These are phyloP conservation scores for Claviceps humidiphila DNA, from an alignment of 2,329 filamentous ascomycete species.

Conservation along the genomic window DNA sequence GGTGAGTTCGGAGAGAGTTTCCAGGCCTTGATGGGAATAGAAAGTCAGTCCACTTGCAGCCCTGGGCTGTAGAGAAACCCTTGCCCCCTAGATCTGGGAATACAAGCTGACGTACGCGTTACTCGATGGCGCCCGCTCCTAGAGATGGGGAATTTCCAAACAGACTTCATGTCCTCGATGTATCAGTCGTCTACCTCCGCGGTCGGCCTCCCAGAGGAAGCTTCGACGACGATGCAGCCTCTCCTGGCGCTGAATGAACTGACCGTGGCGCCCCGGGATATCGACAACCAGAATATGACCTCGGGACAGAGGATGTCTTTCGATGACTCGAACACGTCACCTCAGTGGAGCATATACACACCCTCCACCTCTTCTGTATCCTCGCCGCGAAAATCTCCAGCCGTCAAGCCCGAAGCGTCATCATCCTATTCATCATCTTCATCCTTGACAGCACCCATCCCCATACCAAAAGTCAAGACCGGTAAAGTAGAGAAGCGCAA, in stretches of 20 bases:
- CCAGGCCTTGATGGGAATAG: too few species aligned
- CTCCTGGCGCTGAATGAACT: conserved; percentile 21
- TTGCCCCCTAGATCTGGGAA: too few species aligned
- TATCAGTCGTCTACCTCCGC: conserved; percentile 10
- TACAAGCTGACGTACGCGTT: not conserved
- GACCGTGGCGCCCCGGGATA: conserved; percentile 29
- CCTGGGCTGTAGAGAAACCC: too few species aligned
- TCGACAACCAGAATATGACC: conserved; percentile 18
- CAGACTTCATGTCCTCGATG: conserved; percentile 15
- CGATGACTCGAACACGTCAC: conserved; percentile 25
- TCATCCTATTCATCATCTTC: not conserved
- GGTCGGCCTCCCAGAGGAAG: conserved; percentile 11
- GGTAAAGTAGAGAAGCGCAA: conserved; percentile 22
- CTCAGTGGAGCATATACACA: conserved; percentile 5
- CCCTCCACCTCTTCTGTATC: conserved; percentile 15
- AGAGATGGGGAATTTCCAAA: conserved; percentile 21
- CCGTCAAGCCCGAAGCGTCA: conserved; percentile 13
- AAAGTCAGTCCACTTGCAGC: too few species aligned
- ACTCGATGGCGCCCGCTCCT: not conserved
- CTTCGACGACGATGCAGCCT: conserved; percentile 27
- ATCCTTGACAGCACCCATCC: conserved; percentile 16
- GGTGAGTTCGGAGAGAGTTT: conserved; percentile 12
- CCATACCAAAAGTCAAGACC: conserved; percentile 29
- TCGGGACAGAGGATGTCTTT: conserved; percentile 23
- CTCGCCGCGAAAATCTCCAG: conserved; percentile 16